Evolutionary conservation across 2,329 filamentous ascomycete species (phyloP).

Genomic region (Tolypocladium sp.): DNA sequence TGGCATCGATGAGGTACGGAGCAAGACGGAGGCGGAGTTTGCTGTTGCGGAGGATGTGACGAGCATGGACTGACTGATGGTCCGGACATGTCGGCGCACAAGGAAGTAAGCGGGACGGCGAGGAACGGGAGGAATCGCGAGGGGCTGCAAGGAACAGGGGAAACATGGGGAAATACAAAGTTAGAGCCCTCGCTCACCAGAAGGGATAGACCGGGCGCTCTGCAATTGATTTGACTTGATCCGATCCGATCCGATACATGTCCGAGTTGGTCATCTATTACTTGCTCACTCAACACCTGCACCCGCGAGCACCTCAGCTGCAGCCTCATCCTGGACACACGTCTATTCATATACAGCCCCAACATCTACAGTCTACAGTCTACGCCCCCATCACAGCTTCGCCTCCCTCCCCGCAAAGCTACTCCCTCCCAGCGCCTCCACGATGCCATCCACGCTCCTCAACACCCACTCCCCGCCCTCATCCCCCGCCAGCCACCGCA

Average conservation of each 20-base stretch:
- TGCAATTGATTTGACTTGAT: too few relatives aligned
- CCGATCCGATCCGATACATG: too few relatives aligned
- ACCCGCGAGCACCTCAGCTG: too few relatives aligned
- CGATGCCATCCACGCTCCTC: slow-evolving; percentile 32
- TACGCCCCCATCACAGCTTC: slow-evolving; percentile 3
- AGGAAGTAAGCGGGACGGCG: too few relatives aligned
- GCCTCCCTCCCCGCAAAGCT: slow-evolving; percentile 22
- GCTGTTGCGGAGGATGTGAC: slow-evolving; percentile 48
- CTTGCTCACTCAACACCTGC: too few relatives aligned
- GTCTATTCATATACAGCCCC: neutral
- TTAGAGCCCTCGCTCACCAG: too few relatives aligned
- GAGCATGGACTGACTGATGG: slow-evolving; percentile 30
- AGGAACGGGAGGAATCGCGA: too few relatives aligned
- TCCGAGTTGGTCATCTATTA: too few relatives aligned
- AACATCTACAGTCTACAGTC: neutral
- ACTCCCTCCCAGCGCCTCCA: slow-evolving; percentile 33
- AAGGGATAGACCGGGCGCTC: too few relatives aligned
- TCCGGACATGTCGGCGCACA: too few relatives aligned
- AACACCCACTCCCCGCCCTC: slow-evolving; percentile 39
- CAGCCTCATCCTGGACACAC: neutral
- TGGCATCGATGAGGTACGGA: slow-evolving; percentile 56
- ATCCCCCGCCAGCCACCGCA: slow-evolving; percentile 32
- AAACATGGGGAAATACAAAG: too few relatives aligned
- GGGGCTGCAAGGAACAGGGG: too few relatives aligned
- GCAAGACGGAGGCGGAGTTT: slow-evolving; percentile 64